Conservation (phyloP, 2,329 filamentous ascomycete genomes). For the Lasiodiplodia gonubiensis region DNA sequence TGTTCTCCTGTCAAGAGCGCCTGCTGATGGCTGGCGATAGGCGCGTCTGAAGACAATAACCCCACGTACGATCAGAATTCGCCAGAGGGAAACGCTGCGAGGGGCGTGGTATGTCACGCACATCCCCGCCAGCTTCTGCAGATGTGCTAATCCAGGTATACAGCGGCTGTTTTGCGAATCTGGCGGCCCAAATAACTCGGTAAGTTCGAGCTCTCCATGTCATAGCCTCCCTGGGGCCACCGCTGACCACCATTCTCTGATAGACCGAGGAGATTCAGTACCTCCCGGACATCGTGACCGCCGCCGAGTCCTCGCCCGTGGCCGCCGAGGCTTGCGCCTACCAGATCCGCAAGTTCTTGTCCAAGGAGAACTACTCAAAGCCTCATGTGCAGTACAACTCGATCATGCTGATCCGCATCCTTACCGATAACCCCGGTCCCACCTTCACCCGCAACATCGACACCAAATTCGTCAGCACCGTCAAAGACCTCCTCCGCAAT, state of each 20-base stretch:
- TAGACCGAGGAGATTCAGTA: slow-evolving; percentile 89
- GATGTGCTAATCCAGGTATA: slow-evolving; percentile 7
- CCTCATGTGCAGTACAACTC: slow-evolving; percentile 91
- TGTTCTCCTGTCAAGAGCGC: background rate
- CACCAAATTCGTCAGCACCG: slow-evolving; percentile 76
- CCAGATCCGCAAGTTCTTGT: slow-evolving; percentile 81
- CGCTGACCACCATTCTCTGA: slow-evolving; percentile 29
- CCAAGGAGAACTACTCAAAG: slow-evolving; percentile 67
- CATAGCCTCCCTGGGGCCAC: background rate
- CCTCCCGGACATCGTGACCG: slow-evolving; percentile 91
- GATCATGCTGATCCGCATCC: slow-evolving; percentile 91
- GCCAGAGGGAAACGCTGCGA: slow-evolving; percentile 69
- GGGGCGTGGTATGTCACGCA: slow-evolving; percentile 57
- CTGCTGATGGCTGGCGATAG: slow-evolving; percentile 29
- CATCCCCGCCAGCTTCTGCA: slow-evolving; percentile 29
- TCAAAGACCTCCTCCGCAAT: slow-evolving; percentile 75
- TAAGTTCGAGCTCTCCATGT: slow-evolving; percentile 31
- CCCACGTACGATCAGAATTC: slow-evolving; percentile 55
- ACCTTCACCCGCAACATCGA: slow-evolving; percentile 93
- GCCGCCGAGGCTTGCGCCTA: slow-evolving; percentile 83
- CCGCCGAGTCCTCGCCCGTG: slow-evolving; percentile 86
- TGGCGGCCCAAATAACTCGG: slow-evolving; percentile 59
- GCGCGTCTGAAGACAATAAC: slow-evolving; percentile 30
- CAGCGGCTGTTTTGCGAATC: slow-evolving; percentile 85
- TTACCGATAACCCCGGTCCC: slow-evolving; percentile 87